A percentile compares a stretch with the other conserved stretches of the same genome.
Evolutionary conservation across 805 yeast species (phyloP).

Genomic region (Suhomyces tanzawaensis): DNA sequence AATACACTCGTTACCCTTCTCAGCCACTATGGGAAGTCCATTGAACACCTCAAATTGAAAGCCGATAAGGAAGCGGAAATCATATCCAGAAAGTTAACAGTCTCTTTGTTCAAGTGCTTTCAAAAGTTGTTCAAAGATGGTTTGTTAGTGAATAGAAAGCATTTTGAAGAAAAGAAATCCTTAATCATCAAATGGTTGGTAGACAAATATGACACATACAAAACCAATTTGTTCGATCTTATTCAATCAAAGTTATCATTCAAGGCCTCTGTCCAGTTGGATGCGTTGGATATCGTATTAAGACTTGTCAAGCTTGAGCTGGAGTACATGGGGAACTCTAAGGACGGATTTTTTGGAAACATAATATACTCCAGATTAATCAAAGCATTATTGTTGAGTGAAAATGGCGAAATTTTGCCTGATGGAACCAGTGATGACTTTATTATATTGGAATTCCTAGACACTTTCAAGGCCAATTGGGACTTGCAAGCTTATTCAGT

Average conservation of each 20-base stretch:
- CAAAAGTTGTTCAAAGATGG: slow-evolving; percentile 45
- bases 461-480: slow-evolving; percentile 54
- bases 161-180: slow-evolving; percentile 43
- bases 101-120: slow-evolving; percentile 47
- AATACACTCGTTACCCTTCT: slow-evolving; percentile 53
- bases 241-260: slow-evolving; percentile 41
- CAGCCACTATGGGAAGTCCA: slow-evolving; percentile 31
- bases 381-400: slow-evolving; percentile 23
- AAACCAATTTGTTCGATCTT: slow-evolving; percentile 41
- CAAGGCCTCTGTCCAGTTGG: slow-evolving; percentile 52
- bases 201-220: slow-evolving; percentile 55
- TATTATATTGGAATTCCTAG: slow-evolving; percentile 54
- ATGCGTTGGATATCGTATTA: slow-evolving; percentile 52
- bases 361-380: slow-evolving; percentile 46
- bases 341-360: slow-evolving; percentile 64
- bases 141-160: slow-evolving; percentile 32
- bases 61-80: slow-evolving; percentile 26
- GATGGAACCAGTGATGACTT: slow-evolving; percentile 52
- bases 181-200: slow-evolving; percentile 62
- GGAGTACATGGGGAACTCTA: slow-evolving; percentile 46
- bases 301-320: slow-evolving; percentile 59
- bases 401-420: slow-evolving; percentile 35
- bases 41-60: slow-evolving; percentile 11
- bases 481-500: slow-evolving; percentile 80
- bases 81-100: slow-evolving; percentile 39